phyloP scores from a whole-genome alignment of 1,284 basidiomycete genomes.

The Flammula alnicola region DNA sequence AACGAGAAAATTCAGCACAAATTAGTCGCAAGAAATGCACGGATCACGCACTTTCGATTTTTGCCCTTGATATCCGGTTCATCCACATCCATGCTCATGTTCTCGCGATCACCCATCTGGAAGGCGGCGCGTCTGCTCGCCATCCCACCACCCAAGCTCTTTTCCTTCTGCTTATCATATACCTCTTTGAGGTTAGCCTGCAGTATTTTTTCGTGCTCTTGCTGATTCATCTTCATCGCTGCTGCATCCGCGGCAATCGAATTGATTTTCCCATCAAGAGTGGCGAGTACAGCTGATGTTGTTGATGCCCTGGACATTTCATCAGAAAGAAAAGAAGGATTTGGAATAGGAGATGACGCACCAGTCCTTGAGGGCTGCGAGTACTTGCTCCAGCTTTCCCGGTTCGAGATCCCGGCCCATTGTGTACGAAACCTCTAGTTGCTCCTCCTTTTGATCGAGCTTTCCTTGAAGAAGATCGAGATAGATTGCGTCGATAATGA shows the following conservation, averaged over 20 bases:
- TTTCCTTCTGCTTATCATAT: conserved; percentile 54
- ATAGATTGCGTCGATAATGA: conserved; percentile 96
- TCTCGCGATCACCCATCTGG: conserved; percentile 33
- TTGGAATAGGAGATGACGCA: conserved; percentile 40
- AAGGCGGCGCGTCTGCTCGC: conserved; percentile 26
- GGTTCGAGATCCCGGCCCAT: conserved; percentile 87
- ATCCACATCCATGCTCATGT: conserved; percentile 53
- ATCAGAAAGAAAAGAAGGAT: conserved; percentile 44
- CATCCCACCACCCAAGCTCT: conserved; percentile 32
- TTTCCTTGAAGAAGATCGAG: conserved; percentile 87
- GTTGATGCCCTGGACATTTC: conserved; percentile 64
- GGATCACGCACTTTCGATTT: conserved; percentile 53
- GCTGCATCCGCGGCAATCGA: conserved; percentile 46
- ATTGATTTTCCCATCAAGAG: conserved; percentile 55
- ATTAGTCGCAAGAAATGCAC: neutral
- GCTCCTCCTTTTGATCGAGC: conserved; percentile 87
- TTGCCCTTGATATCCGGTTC: conserved; percentile 47
- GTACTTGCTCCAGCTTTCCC: conserved; percentile 63
- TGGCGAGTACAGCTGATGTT: conserved; percentile 57
- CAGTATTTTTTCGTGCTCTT: conserved; percentile 52
- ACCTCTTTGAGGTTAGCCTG: conserved; percentile 56
- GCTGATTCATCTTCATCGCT: conserved; percentile 35
- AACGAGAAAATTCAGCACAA: conserved; percentile 4
- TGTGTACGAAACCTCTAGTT: conserved; percentile 89
- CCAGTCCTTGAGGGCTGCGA: conserved; percentile 75